Conservation (phyloP, 352 stramenopile genomes). For the Phytophthora cajani region DNA sequence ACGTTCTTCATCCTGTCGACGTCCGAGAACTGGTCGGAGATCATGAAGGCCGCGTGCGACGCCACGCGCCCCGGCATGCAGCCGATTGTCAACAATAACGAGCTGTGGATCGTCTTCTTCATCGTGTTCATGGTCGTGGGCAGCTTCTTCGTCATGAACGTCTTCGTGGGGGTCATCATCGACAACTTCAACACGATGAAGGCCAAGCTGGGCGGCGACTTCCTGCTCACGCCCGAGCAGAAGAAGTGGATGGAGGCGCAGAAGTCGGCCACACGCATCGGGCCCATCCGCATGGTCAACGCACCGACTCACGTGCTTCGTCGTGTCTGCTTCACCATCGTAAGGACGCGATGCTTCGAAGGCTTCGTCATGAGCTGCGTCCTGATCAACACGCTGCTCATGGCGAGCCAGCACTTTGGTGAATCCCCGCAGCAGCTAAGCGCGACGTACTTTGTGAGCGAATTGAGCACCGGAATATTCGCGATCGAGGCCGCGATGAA, state of each 20-base stretch:
- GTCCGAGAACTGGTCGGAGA: slow-evolving; percentile 89
- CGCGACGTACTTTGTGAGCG: slow-evolving; percentile 73
- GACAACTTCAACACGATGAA: slow-evolving; percentile 94
- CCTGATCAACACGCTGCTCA: slow-evolving; percentile 84
- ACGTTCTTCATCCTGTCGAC: slow-evolving; percentile 93
- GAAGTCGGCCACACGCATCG: slow-evolving; percentile 54
- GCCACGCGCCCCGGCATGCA: slow-evolving; percentile 88
- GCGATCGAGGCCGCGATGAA: slow-evolving; percentile 87
- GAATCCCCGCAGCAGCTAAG: slow-evolving; percentile 53
- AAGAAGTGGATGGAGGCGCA: slow-evolving; percentile 82
- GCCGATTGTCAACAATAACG: slow-evolving; percentile 50
- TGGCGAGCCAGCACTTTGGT: slow-evolving; percentile 87
- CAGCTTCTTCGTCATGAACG: slow-evolving; percentile 88
- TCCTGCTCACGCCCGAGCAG: slow-evolving; percentile 86
- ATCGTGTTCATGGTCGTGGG: slow-evolving; percentile 72
- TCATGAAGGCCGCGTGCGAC: slow-evolving; percentile 91
- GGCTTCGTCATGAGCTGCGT: slow-evolving; percentile 83
- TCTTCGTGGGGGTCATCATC: slow-evolving; percentile 94
- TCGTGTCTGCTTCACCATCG: slow-evolving; percentile 57
- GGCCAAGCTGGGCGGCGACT: slow-evolving; percentile 58
- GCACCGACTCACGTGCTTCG: slow-evolving; percentile 53
- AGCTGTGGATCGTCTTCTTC: slow-evolving; percentile 4
- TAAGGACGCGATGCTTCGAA: slow-evolving; percentile 76
- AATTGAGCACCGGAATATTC: slow-evolving; percentile 87
- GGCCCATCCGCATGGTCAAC: slow-evolving; percentile 57